Evolutionary conservation across 2,329 filamentous ascomycete species (phyloP), one percentile per base, ranked within the genome.

Genomic region (Pseudohalonectria lignicola): DNA sequence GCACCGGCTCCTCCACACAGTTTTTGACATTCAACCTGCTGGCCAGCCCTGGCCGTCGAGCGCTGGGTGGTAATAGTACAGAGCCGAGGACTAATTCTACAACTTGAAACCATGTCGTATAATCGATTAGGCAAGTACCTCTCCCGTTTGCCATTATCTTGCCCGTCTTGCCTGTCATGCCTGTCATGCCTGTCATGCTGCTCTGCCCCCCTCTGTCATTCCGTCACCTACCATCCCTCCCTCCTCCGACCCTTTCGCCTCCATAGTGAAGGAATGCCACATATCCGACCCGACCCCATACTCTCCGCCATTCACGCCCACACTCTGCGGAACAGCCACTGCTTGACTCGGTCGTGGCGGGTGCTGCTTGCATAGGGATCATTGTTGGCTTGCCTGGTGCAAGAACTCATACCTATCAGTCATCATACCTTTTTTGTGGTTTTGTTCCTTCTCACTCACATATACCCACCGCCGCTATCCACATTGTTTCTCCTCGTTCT

Each of bases 111-210:
- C 62, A 83, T 84, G 78, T 74, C 77, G 56, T 86, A 86, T 66
- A 82, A 84, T 66, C 76, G 79, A 51, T 61, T 85, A 69, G 76
- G 80, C 76, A 70, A 65, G 76, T 75, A 43, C 43, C 46, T 18
- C 13, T 15, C 16, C 31, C 16, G 15, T n/a, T 30, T 31, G 41
- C 41, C 41, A 42, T 37, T 39, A 34, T 13, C 43, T 41, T 40
- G 41, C 44, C 32, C 17, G 31, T 8, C 30, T 36, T 36, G 10
- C 34, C 17, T 36, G 25, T 18, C 21, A 36, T 18, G 29, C 29
- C 36, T 15, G 17, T 31, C 15, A 13, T 19, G 18, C 17, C 18
- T n/a, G 17, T 12, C 7, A 26, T 26, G 23, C 23, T 26, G 23
- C 12, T 12, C 23, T 26, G 23, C 23, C 12, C 8, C 23, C 23